Percentiles rank a stretch among this genome's conserved stretches.
Conservation (phyloP, 2,329 filamentous ascomycete genomes). For the Thermoascus crustaceus region DNA sequence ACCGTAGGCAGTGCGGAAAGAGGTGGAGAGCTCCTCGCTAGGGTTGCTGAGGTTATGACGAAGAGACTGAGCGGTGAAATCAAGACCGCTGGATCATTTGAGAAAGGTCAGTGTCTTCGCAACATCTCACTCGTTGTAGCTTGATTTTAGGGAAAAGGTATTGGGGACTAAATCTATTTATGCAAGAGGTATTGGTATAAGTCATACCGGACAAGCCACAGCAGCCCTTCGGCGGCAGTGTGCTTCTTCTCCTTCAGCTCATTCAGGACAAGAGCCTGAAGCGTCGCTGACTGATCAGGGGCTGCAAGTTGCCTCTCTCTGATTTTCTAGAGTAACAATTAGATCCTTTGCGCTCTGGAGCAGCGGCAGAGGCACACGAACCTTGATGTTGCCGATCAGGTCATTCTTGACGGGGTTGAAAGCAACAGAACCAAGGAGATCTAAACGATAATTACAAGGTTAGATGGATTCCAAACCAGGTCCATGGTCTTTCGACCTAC, state of each 20-base stretch:
- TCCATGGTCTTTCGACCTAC: slow-evolving; percentile 38
- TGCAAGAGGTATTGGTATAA: not conserved
- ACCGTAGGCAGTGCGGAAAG: slow-evolving; percentile 80
- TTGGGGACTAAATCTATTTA: too few species aligned
- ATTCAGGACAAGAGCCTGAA: slow-evolving; percentile 77
- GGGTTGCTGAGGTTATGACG: slow-evolving; percentile 63
- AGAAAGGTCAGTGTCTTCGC: slow-evolving; percentile 2
- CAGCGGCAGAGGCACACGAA: too few species aligned
- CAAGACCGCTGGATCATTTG: slow-evolving; percentile 60
- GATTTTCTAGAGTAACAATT: slow-evolving; percentile 60
- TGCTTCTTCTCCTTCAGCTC: slow-evolving; percentile 89
- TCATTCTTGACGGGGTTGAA: slow-evolving; percentile 89
- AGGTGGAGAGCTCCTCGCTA: slow-evolving; percentile 68
- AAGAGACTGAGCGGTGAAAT: slow-evolving; percentile 84
- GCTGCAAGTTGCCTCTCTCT: slow-evolving; percentile 71
- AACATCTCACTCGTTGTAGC: too few species aligned
- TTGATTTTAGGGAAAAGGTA: too few species aligned
- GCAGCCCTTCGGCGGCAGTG: slow-evolving; percentile 74
- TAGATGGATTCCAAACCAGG: not conserved
- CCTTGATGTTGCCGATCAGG: slow-evolving; percentile 85
- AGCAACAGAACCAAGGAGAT: slow-evolving; percentile 58
- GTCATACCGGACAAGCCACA: slow-evolving; percentile 79
- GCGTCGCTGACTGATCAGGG: slow-evolving; percentile 67
- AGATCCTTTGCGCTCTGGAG: too few species aligned
- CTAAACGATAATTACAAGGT: slow-evolving; percentile 24